These are phyloP conservation scores for Wilhelminamyces savonicus DNA, from an alignment of 805 yeast species.

Conservation along the genomic window DNA sequence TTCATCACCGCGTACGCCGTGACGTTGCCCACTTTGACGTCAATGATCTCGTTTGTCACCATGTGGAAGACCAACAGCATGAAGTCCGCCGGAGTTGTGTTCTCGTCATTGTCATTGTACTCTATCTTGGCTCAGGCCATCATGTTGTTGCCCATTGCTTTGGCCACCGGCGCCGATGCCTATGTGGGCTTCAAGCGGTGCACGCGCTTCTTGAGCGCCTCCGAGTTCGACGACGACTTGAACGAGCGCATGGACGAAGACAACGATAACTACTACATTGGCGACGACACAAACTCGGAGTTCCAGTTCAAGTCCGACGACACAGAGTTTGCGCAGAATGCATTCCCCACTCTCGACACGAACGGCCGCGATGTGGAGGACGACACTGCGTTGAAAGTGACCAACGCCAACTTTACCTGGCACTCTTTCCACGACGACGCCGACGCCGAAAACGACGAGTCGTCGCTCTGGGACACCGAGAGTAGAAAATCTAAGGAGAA, in stretches of 20 bases:
- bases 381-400: constrained; percentile 5
- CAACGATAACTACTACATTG: constrained; percentile 5
- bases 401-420: constrained; percentile 9
- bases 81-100: constrained; percentile 33
- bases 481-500: too few species aligned
- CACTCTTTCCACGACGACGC: constrained; percentile 3
- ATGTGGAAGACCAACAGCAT: constrained; percentile 39
- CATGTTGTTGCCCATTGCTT: constrained; percentile 38
- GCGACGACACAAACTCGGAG: neutral
- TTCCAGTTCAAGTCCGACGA: neutral
- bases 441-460: neutral
- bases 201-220: constrained; percentile 14
- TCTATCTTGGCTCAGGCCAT: constrained; percentile 38
- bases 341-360: constrained; percentile 1
- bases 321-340: constrained; percentile 1
- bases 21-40: constrained; percentile 35
- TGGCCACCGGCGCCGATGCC: constrained; percentile 41
- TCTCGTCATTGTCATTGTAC: constrained; percentile 36
- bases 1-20: constrained; percentile 40
- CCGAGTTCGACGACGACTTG: constrained; percentile 9
- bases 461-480: constrained; percentile 4
- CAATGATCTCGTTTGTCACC: constrained; percentile 40
- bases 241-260: constrained; percentile 3
- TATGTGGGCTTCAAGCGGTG: constrained; percentile 30
- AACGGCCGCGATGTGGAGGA: neutral